A percentile compares a stretch with the other conserved stretches of the same genome.
Evolutionary conservation across 257 asterid genomes (phyloP).

Genomic region (Sherardia arvensis): DNA sequence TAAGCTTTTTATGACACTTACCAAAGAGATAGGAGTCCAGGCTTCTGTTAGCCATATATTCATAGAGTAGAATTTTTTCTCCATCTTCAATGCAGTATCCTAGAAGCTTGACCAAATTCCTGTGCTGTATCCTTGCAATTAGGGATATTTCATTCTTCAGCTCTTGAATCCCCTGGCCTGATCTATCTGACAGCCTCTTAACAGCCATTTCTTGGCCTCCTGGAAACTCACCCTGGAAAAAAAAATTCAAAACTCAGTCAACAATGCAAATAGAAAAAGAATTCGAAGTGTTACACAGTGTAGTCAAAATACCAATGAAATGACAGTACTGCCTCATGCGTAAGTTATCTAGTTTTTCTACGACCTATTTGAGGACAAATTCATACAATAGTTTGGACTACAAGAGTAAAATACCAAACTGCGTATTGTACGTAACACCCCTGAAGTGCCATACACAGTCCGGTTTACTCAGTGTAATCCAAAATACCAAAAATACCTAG

Average conservation of each 20-base stretch:
- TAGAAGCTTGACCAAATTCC: conserved; percentile 72
- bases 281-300: too few relatives aligned
- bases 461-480: too few relatives aligned
- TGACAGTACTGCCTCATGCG: too few relatives aligned
- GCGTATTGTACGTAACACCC: too few relatives aligned
- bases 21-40: conserved; percentile 67
- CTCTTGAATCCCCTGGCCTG: conserved; percentile 76
- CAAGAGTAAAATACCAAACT: too few relatives aligned
- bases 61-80: conserved; percentile 68
- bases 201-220: conserved; percentile 66
- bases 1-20: conserved; percentile 16
- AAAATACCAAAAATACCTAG: too few relatives aligned
- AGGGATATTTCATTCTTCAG: conserved; percentile 67
- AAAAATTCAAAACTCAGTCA: neutral
- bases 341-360: too few relatives aligned
- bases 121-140: conserved; percentile 72
- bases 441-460: too few relatives aligned
- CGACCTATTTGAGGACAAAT: too few relatives aligned
- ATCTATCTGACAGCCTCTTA: conserved; percentile 68
- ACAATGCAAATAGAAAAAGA: too few relatives aligned
- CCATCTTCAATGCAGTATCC: conserved; percentile 83
- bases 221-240: conserved; percentile 51
- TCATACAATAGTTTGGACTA: too few relatives aligned
- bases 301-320: too few relatives aligned
- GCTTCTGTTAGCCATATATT: conserved; percentile 91